phyloP scores from a whole-genome alignment of 352 stramenopile genomes.

The Pythium plurisporium region DNA sequence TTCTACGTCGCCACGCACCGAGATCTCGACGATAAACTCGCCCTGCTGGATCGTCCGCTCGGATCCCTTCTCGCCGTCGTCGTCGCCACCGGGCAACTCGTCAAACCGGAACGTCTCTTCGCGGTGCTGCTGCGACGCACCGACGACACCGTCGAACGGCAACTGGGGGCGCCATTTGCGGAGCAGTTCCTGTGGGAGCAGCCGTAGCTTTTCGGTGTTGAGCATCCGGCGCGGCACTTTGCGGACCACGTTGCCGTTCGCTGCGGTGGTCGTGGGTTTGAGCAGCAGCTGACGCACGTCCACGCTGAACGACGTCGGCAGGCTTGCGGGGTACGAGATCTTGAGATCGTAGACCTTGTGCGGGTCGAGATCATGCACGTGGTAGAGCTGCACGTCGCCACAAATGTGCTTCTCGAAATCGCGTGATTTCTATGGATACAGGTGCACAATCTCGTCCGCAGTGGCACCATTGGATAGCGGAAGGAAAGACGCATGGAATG shows the following conservation, averaged over 20 bases:
- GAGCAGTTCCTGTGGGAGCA: conserved; percentile 41
- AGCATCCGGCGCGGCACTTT: conserved; percentile 35
- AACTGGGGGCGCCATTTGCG: conserved; percentile 16
- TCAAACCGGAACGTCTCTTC: conserved; percentile 25
- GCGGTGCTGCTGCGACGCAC: conserved; percentile 10
- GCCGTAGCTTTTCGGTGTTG: conserved; percentile 66
- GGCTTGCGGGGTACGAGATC: conserved; percentile 62
- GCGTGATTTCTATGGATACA: conserved; percentile 44
- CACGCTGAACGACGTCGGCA: conserved; percentile 51
- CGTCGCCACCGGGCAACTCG: conserved; percentile 8
- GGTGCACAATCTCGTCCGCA: conserved; percentile 12
- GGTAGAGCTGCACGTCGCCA: conserved; percentile 45
- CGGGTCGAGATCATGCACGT: conserved; percentile 40
- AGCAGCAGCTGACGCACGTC: conserved; percentile 38
- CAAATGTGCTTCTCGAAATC: conserved; percentile 37
- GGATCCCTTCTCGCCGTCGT: too few relatives aligned
- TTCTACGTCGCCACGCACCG: conserved; percentile 41
- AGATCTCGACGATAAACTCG: conserved; percentile 25
- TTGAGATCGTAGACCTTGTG: conserved; percentile 67
- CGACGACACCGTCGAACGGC: neutral
- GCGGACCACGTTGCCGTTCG: conserved; percentile 16
- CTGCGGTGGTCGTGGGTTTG: conserved; percentile 8
- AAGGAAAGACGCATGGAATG: conserved; percentile 4
- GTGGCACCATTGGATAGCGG: conserved; percentile 4
- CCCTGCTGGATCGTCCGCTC: conserved; percentile 10